Conservation (phyloP, 2,329 filamentous ascomycete genomes). For the Trichoderma gracile region DNA sequence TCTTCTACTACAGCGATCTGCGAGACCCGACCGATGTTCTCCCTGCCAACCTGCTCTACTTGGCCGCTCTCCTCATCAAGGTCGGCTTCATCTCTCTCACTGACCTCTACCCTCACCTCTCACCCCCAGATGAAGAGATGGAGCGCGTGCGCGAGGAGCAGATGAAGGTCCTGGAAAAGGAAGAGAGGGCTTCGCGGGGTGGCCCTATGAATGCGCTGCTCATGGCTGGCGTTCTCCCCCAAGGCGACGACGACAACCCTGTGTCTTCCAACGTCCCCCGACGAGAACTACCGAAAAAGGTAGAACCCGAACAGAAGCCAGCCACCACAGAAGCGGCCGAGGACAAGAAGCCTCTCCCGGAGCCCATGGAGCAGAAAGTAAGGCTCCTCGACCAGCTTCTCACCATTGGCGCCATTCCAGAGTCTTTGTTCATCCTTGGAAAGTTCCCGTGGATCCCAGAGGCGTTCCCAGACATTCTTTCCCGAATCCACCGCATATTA, state of each 20-base stretch:
- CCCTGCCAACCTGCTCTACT: conserved; percentile 88
- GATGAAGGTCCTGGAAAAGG: conserved; percentile 74
- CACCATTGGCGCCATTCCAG: conserved; percentile 87
- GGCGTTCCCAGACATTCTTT: conserved; percentile 76
- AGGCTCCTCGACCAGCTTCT: conserved; percentile 80
- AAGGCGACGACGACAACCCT: conserved; percentile 68
- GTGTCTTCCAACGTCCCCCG: conserved; percentile 42
- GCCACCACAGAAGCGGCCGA: conserved; percentile 45
- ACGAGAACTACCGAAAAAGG: conserved; percentile 55
- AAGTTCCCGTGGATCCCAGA: conserved; percentile 92
- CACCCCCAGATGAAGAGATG: conserved; percentile 84
- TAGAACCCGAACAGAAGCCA: conserved; percentile 55
- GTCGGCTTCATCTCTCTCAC: conserved; percentile 92
- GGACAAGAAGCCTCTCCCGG: conserved; percentile 58
- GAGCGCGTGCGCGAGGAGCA: conserved; percentile 67
- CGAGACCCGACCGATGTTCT: conserved; percentile 74
- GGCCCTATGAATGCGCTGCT: conserved; percentile 79
- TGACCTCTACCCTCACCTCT: conserved; percentile 90
- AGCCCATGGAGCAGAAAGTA: conserved; percentile 86
- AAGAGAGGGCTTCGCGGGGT: conserved; percentile 70
- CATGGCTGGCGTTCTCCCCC: conserved; percentile 77
- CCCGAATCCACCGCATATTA: conserved; percentile 80
- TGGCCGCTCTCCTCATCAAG: conserved; percentile 91
- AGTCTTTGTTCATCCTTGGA: conserved; percentile 88
- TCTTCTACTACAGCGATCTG: conserved; percentile 84